Evolutionary conservation across 768 basidiomycete species (phyloP).

Genomic region (Amanita rubescens): DNA sequence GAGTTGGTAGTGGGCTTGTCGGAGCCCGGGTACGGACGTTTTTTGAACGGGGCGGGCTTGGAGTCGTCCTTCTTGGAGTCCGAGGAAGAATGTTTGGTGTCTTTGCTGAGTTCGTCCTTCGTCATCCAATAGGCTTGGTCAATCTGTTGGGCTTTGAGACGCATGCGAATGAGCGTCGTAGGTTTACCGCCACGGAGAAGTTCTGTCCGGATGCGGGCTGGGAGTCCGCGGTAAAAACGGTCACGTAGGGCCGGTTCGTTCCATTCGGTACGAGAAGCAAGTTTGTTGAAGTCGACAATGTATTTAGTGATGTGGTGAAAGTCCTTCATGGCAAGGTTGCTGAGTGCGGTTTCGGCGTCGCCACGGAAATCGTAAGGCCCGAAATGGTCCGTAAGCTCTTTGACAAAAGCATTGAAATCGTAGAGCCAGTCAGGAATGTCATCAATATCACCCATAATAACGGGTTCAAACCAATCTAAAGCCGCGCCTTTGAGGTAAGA

Average conservation of each 20-base stretch:
- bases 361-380: no score
- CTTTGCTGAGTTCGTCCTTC: no score
- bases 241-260: neutral
- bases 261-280: neutral
- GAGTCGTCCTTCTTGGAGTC: no score
- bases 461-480: neutral
- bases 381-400: neutral
- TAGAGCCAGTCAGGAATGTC: no score
- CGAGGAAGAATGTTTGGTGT: no score
- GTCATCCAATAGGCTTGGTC: no score
- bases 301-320: neutral
- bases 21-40: no score
- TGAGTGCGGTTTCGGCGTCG: no score
- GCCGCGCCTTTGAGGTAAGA: neutral
- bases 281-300: no score
- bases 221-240: neutral
- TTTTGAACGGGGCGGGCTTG: no score
- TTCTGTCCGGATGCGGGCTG: neutral
- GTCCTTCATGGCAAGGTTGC: neutral
- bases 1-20: no score
- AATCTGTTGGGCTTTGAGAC: neutral
- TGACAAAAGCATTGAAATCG: neutral
- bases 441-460: no score
- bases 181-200: neutral
- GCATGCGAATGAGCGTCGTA: neutral